Evolutionary conservation across 2,329 filamentous ascomycete genomes (phyloP).

Genomic region (Pseudogymnoascus sp.): DNA sequence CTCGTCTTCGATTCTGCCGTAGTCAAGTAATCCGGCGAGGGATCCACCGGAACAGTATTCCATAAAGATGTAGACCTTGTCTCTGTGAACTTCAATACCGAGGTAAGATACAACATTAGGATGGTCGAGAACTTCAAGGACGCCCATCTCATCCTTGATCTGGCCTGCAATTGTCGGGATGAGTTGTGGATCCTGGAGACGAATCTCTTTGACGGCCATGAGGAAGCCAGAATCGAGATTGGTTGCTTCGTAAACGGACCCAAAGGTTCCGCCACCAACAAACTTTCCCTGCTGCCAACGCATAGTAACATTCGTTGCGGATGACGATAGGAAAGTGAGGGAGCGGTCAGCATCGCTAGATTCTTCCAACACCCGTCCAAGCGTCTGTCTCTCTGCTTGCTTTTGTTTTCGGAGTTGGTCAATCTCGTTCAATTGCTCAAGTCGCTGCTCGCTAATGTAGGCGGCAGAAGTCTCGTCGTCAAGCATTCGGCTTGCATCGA

Average conservation of each 20-base stretch:
- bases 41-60: slow-evolving; percentile 97
- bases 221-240: slow-evolving; percentile 92
- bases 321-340: slow-evolving; percentile 85
- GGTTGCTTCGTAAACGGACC: slow-evolving; percentile 94
- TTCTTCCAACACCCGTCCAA: slow-evolving; percentile 86
- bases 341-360: slow-evolving; percentile 94
- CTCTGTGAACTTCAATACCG: slow-evolving; percentile 93
- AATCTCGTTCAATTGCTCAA: slow-evolving; percentile 64
- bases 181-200: slow-evolving; percentile 89
- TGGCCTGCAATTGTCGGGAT: slow-evolving; percentile 91
- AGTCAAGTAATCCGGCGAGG: slow-evolving; percentile 79
- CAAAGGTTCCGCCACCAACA: slow-evolving; percentile 93
- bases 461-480: slow-evolving; percentile 81
- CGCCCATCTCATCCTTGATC: slow-evolving; percentile 94
- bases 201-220: slow-evolving; percentile 98
- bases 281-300: slow-evolving; percentile 99
- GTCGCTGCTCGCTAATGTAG: slow-evolving; percentile 66
- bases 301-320: slow-evolving; percentile 88
- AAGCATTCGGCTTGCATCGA: slow-evolving; percentile 65
- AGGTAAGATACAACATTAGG: slow-evolving; percentile 97
- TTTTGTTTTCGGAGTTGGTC: slow-evolving; percentile 72
- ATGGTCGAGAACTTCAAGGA: slow-evolving; percentile 90
- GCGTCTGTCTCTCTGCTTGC: slow-evolving; percentile 75
- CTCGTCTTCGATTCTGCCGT: slow-evolving; percentile 95
- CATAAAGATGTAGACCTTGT: slow-evolving; percentile 99